phyloP scores from a whole-genome alignment of 345 rosid genomes.

The Eutrema japonicum region DNA sequence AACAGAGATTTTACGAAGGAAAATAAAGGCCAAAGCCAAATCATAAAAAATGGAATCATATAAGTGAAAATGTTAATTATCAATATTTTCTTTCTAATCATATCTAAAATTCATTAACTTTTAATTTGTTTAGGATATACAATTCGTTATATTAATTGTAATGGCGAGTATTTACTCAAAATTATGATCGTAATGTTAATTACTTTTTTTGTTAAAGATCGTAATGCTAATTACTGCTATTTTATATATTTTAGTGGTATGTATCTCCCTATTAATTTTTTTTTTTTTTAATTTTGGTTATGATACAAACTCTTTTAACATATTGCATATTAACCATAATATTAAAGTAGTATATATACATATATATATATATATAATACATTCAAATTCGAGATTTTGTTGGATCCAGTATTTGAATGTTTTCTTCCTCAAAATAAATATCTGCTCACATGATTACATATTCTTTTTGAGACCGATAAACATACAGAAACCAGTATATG shows the following conservation, averaged over 20 bases:
- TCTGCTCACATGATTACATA: background rate
- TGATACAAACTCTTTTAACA: background rate
- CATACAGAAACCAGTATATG: background rate
- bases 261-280: background rate
- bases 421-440: background rate
- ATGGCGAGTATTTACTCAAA: background rate
- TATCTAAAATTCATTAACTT: background rate
- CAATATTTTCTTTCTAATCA: background rate
- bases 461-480: background rate
- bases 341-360: background rate
- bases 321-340: background rate
- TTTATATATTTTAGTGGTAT: background rate
- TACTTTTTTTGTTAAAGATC: too few relatives aligned
- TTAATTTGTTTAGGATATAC: background rate
- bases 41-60: background rate
- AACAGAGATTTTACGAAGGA: background rate
- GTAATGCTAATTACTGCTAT: background rate
- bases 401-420: constrained; percentile 8
- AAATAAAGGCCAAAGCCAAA: constrained; percentile 17
- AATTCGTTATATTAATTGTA: background rate
- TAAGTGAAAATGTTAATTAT: constrained; percentile 3
- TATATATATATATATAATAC: background rate
- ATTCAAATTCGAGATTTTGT: background rate
- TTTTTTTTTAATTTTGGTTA: background rate
- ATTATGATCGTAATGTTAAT: background rate